Evolutionary conservation across 306 rosid species (phyloP).

Genomic region (Malus fusca): DNA sequence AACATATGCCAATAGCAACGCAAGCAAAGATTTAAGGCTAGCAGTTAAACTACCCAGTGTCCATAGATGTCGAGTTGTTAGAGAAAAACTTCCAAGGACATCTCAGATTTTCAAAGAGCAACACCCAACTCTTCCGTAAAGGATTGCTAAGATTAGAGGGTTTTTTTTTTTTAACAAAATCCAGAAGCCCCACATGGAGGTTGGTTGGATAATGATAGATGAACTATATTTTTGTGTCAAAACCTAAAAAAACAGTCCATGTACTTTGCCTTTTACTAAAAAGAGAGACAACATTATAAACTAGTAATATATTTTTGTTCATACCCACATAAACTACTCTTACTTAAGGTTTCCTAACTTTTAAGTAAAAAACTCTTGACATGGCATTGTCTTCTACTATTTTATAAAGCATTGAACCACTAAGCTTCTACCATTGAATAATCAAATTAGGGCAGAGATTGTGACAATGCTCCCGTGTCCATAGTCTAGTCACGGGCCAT

Average conservation of each 20-base stretch:
- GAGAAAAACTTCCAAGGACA: no score
- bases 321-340: not conserved
- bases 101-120: no score
- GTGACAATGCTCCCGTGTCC: no score
- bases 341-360: not conserved
- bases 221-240: not conserved
- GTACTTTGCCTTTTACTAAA: not conserved
- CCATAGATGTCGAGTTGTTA: no score
- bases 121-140: no score
- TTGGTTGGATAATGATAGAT: not conserved
- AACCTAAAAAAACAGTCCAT: not conserved
- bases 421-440: not conserved
- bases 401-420: not conserved
- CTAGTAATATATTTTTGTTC: not conserved
- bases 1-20: no score
- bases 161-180: no score
- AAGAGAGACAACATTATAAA: not conserved
- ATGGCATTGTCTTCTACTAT: not conserved
- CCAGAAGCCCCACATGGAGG: not conserved
- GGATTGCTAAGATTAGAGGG: no score
- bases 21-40: no score
- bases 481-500: no score
- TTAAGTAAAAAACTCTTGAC: not conserved
- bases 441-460: no score
- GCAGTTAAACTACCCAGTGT: no score